Evolutionary conservation across 345 rosid genomes (phyloP), one percentile per base, ranked within the genome.

Genomic region (Kernera saxatilis): DNA sequence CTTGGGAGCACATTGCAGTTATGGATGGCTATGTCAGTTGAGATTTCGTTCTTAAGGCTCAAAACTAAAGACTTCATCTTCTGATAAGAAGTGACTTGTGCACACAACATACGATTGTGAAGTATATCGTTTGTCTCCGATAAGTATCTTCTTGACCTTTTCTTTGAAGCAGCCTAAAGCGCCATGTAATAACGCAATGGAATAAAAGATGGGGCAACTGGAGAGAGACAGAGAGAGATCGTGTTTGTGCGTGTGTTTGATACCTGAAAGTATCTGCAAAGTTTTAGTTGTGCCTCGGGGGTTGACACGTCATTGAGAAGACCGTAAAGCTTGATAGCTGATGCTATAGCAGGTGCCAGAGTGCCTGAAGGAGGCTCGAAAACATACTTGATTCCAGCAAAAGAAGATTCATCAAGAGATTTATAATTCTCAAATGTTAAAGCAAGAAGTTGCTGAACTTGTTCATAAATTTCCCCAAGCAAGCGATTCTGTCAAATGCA

Each of bases 221-320:
- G n/a, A n/a, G n/a, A 19, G 30, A 45, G 22, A 29, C 35, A 43
- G 11, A 55, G 32, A 69, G 15, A 43, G 35, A 3, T 43, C 11
- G 29, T 30, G 41, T 22, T 3, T 35, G 33, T 33, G 53, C 22
- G 39, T 25, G 41, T 17, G 30, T 33, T 37, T 33, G 56, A 46
- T 70, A 92, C 98, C 94, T 90, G 98, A 77, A 92, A 88, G 79
- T 85, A 84, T 75, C 81, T 86, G 66, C 81, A 83, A 27, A 90
- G 79, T 61, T 73, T 88, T 70, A 81, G 76, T 76, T 92, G 95
- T 59, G 84, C 84, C 81, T 90, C 98, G 0, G 89, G 94, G 73
- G 70, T 75, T 72, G 84, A 84, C 77, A 90, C 26, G 80, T 92
- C 95, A 39, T 88, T 88, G 23, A 92, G 89, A 81, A 90, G 90